These are phyloP conservation scores for Veloboletus limbatus DNA, from an alignment of 1,284 basidiomycete species.

Conservation along the genomic window DNA sequence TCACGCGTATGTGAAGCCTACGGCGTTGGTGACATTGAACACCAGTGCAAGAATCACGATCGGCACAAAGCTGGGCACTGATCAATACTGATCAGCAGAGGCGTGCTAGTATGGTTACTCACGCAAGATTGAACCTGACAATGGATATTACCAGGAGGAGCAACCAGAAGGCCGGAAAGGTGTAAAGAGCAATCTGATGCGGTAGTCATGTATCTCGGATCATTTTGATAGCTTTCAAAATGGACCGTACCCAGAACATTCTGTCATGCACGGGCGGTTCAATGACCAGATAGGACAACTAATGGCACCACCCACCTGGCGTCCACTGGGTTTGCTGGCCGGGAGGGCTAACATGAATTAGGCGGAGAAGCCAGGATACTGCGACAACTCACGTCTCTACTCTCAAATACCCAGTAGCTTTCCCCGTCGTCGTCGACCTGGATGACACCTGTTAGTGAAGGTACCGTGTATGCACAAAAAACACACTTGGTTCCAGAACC, in stretches of 20 bases:
- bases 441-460: conserved; percentile 11
- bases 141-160: conserved; percentile 84
- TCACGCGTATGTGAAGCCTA: conserved; percentile 91
- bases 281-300: not conserved
- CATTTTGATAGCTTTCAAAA: conserved; percentile 3
- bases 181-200: conserved; percentile 78
- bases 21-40: conserved; percentile 88
- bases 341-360: conserved; percentile 64
- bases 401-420: conserved; percentile 95
- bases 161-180: conserved; percentile 87
- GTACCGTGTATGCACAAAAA: not conserved
- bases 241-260: conserved; percentile 82
- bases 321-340: conserved; percentile 87
- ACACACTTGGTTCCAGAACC: conserved; percentile 92
- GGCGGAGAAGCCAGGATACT: not conserved
- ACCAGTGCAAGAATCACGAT: conserved; percentile 86
- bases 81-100: conserved; percentile 6
- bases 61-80: conserved; percentile 66
- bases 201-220: conserved; percentile 9
- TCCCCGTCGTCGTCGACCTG: conserved; percentile 93
- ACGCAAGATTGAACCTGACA: conserved; percentile 86
- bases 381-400: conserved; percentile 70
- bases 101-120: conserved; percentile 30
- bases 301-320: conserved; percentile 60
- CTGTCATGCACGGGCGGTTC: conserved; percentile 39